Base-by-base conservation (phyloP, 192 early-diverging fungal genomes). In the Funneliformis geosporum region DNA sequence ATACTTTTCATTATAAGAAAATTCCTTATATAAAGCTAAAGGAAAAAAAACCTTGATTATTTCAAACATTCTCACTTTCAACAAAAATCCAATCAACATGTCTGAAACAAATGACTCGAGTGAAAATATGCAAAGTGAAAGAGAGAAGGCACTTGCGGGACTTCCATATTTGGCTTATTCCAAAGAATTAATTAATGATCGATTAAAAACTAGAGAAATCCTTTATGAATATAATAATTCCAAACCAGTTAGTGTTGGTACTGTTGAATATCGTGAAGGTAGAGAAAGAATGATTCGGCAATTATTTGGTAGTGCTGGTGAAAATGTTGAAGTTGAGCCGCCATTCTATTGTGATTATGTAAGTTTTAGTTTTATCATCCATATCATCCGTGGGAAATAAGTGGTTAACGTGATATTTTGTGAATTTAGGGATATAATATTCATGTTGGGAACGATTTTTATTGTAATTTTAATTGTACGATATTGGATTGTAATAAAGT, bases 281-380 rank as follows among this genome's bases (percentile, higher is more conserved):
- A 60, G 74, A 61, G 33, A 25, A 28, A 39, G 23, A 27, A 43
- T 76, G 0, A 76, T 76, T 12, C 14, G n/a, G 18, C 23, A 76
- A 64, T 64, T 76, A 43, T 76, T 76, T 12, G 95, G 94, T 5
- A 73, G 76, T 1, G 81, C 88, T 25, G 91, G 85, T 21, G 87
- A 93, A 14, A 82, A 85, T 39, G 86, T 82, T 42, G 82, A 82
- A 21, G 91, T 96, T 27, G 89, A 93, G 64, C 86, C 89, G 12
- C 95, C 92, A 10, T 90, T 94, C 46, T 84, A 80, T 59, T 88
- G 86, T 72, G 96, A 96, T 83, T 97, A 95, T 81, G 95, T 76
- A 39, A 40, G 74, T 60, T 28, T 28, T 23, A 4, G 14, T 8
- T n/a, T 86, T 80, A 50, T 75, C 21, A 21, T 27, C 40, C 4